A percentile compares a stretch with the other conserved stretches of the same genome.
Evolutionary conservation across 2,329 filamentous ascomycete species (phyloP).

Genomic region (Fusarium pilosicola): DNA sequence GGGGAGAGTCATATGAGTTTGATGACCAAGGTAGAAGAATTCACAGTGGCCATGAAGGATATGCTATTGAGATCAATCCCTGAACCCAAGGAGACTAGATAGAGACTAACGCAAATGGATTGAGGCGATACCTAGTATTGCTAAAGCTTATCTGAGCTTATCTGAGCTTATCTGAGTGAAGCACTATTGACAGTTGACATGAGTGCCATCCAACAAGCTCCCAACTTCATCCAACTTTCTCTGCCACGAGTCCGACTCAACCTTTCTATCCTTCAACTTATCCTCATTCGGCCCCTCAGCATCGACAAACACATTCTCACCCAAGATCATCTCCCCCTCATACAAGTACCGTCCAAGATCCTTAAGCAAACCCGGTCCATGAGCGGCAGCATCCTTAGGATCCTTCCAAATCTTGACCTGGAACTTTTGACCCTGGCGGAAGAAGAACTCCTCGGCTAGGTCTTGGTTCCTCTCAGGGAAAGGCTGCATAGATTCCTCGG

Average conservation of each 20-base stretch:
- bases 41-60: not conserved
- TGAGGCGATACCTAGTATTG: too few species aligned
- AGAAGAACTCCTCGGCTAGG: slow-evolving; percentile 28
- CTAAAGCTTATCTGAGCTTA: too few species aligned
- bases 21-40: not conserved
- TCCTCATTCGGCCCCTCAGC: slow-evolving; percentile 36
- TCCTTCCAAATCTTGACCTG: slow-evolving; percentile 28
- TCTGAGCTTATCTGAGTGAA: too few species aligned
- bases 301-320: slow-evolving; percentile 37
- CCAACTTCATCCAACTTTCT: slow-evolving; percentile 38
- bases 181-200: not conserved
- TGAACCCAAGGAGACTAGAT: not conserved
- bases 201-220: slow-evolving; percentile 32
- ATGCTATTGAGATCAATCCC: not conserved
- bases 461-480: slow-evolving; percentile 42
- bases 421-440: not conserved
- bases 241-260: slow-evolving; percentile 35
- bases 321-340: slow-evolving; percentile 9
- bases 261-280: slow-evolving; percentile 11
- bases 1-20: slow-evolving; percentile 31
- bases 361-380: slow-evolving; percentile 13
- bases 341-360: slow-evolving; percentile 1
- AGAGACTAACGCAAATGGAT: too few species aligned
- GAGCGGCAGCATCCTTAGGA: not conserved
- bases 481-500: slow-evolving; percentile 52